These are phyloP conservation scores for Wallemia hederae DNA, from an alignment of 1,284 basidiomycete genomes.

Conservation along the genomic window DNA sequence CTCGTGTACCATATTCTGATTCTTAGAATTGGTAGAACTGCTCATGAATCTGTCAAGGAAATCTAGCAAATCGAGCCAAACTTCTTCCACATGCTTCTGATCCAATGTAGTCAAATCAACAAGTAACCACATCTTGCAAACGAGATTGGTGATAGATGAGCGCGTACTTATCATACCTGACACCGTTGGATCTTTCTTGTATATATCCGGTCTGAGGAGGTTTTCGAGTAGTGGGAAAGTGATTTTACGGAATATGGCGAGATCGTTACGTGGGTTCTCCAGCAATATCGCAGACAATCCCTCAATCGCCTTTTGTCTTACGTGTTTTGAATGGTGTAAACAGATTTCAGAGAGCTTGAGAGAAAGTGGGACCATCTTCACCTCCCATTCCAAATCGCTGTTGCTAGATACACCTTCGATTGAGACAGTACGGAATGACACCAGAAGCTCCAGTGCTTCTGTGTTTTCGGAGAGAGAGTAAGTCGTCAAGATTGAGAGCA, in stretches of 20 bases:
- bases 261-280: neutral
- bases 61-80: conserved; percentile 83
- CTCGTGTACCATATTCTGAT: conserved; percentile 21
- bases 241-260: conserved; percentile 46
- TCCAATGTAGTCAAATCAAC: conserved; percentile 54
- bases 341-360: neutral
- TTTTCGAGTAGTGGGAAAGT: conserved; percentile 82
- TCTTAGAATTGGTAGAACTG: conserved; percentile 12
- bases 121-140: conserved; percentile 73
- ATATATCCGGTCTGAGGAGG: conserved; percentile 54
- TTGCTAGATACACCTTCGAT: neutral
- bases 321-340: neutral
- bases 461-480: neutral
- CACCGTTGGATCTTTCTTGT: conserved; percentile 37
- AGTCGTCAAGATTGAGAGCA: neutral
- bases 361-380: neutral
- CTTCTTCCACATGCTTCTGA: conserved; percentile 30
- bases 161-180: conserved; percentile 63
- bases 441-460: neutral
- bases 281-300: neutral
- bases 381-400: neutral
- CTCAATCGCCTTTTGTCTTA: neutral
- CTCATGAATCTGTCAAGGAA: conserved; percentile 69
- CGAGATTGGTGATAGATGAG: conserved; percentile 49
- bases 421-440: neutral